Conservation (phyloP, 75 land plant species). For the Chamaecyparis obtusa region DNA sequence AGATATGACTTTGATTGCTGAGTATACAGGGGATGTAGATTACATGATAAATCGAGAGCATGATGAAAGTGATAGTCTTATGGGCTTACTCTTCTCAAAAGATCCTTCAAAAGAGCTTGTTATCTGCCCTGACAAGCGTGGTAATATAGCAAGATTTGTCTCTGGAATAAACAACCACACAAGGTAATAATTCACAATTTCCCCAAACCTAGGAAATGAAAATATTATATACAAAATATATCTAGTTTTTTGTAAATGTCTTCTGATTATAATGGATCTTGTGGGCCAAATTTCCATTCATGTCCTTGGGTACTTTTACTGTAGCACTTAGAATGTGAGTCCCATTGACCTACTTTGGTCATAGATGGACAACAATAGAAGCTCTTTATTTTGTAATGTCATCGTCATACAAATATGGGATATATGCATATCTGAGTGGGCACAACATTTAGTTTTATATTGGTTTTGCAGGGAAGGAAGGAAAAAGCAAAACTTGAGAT, state of each 20-base stretch:
- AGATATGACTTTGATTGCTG: slow-evolving; percentile 46
- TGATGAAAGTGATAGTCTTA: slow-evolving; percentile 51
- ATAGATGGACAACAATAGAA: not conserved
- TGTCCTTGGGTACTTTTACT: not conserved
- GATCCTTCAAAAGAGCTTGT: slow-evolving; percentile 45
- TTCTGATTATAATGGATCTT: slow-evolving; percentile 4
- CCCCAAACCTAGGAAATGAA: not conserved
- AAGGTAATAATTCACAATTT: slow-evolving; percentile 18
- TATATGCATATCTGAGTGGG: not conserved
- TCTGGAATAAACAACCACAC: slow-evolving; percentile 57
- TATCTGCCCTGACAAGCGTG: slow-evolving; percentile 50
- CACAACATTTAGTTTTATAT: not conserved
- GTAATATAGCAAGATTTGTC: slow-evolving; percentile 53
- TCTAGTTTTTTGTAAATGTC: not conserved
- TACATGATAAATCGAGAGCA: slow-evolving; percentile 31
- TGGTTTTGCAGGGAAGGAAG: slow-evolving; percentile 37
- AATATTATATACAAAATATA: not conserved
- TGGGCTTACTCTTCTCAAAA: slow-evolving; percentile 39
- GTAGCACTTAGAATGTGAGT: not conserved
- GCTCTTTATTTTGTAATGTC: not conserved
- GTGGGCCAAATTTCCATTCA: not conserved
- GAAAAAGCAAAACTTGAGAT: slow-evolving; percentile 47
- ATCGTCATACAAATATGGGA: not conserved
- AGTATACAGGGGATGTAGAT: slow-evolving; percentile 57
- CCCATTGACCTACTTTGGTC: not conserved